Percentiles rank a stretch among this genome's conserved stretches.
These are phyloP conservation scores for Kodamaea kakaduensis DNA, from an alignment of 805 yeast genomes.

Conservation along the genomic window DNA sequence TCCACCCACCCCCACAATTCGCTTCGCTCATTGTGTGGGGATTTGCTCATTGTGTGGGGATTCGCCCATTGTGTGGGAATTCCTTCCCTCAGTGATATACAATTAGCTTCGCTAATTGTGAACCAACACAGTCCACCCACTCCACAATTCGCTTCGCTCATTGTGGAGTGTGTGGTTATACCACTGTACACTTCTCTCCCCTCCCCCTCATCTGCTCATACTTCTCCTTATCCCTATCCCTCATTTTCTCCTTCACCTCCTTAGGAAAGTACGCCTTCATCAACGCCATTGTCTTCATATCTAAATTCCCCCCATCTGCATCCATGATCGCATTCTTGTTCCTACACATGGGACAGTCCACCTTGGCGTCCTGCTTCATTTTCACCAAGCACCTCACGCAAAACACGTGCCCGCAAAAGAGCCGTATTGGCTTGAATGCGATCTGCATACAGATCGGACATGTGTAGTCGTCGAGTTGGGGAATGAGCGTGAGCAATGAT, in stretches of 20 bases:
- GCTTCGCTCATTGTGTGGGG: too few relatives aligned
- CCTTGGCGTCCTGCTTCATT: constrained; percentile 53
- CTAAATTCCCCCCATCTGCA: constrained; percentile 62
- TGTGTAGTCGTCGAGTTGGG: constrained; percentile 71
- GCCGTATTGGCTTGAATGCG: constrained; percentile 67
- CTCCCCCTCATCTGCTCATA: constrained; percentile 28
- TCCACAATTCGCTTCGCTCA: too few relatives aligned
- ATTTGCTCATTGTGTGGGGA: too few relatives aligned
- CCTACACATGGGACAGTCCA: constrained; percentile 67
- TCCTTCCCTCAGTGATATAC: too few relatives aligned
- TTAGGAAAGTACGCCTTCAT: constrained; percentile 61
- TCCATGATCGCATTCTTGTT: constrained; percentile 45
- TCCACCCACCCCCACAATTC: too few relatives aligned
- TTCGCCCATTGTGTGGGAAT: too few relatives aligned
- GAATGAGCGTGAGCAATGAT: constrained; percentile 53
- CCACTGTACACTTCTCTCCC: constrained; percentile 19
- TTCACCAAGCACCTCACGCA: constrained; percentile 72
- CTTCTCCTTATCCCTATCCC: constrained; percentile 44
- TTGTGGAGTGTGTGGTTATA: too few relatives aligned
- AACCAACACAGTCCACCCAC: too few relatives aligned
- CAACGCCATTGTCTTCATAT: constrained; percentile 46
- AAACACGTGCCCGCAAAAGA: constrained; percentile 63
- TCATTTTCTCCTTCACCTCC: constrained; percentile 60
- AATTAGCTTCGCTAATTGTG: too few relatives aligned
- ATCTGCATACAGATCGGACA: constrained; percentile 71